phyloP scores from a whole-genome alignment of 2,329 filamentous ascomycete species.

The Catunica adiposa region DNA sequence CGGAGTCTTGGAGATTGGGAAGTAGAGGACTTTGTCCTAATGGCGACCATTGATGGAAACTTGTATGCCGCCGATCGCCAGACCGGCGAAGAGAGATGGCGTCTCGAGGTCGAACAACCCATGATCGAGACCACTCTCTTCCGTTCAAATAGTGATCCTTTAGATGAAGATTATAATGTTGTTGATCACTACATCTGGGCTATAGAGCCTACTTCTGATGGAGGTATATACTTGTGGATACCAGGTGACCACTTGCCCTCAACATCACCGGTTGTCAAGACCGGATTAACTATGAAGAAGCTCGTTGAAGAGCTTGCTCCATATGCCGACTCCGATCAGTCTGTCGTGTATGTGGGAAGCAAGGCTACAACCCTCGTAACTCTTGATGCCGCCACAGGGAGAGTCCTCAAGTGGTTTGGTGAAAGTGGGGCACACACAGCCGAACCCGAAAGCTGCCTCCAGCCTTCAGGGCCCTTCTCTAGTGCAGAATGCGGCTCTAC shows the following conservation, averaged over 20 bases:
- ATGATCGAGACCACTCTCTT: constrained; percentile 85
- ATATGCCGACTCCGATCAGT: constrained; percentile 56
- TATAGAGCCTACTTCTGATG: constrained; percentile 78
- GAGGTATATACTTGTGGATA: constrained; percentile 71
- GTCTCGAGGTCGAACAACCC: constrained; percentile 64
- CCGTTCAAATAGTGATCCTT: constrained; percentile 46
- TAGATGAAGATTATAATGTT: constrained; percentile 41
- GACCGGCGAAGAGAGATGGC: constrained; percentile 73
- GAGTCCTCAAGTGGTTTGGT: constrained; percentile 70
- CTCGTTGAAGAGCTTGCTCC: constrained; percentile 72
- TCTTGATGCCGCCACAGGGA: constrained; percentile 71
- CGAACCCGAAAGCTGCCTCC: constrained; percentile 58
- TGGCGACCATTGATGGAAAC: constrained; percentile 98
- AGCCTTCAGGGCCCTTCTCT: constrained; percentile 48
- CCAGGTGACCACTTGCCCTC: constrained; percentile 31
- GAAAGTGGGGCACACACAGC: constrained; percentile 52
- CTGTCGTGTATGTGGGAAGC: constrained; percentile 75
- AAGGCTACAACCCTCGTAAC: constrained; percentile 85
- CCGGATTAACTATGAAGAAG: constrained; percentile 64
- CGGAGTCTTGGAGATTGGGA: constrained; percentile 98
- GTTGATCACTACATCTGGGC: constrained; percentile 89
- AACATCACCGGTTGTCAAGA: constrained; percentile 38
- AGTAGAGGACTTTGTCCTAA: constrained; percentile 98
- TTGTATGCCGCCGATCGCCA: constrained; percentile 81
- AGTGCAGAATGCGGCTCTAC: constrained; percentile 63